Evolutionary conservation across 2,329 filamentous ascomycete species (phyloP).

Genomic region (Albifimbria verrucaria): DNA sequence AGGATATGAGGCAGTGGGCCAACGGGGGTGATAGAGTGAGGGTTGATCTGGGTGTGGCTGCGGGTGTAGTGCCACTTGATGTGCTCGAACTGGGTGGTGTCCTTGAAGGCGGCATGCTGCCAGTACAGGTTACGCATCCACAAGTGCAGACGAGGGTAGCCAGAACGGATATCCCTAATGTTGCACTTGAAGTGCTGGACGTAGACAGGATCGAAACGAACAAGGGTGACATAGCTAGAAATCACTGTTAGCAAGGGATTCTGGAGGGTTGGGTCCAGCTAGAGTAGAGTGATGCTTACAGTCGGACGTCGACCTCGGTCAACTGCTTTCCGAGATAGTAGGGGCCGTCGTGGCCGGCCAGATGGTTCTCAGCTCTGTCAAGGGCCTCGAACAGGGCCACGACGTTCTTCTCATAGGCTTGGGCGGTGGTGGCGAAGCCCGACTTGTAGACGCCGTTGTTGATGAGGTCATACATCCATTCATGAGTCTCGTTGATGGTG

Average conservation of each 20-base stretch:
- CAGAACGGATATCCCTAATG: conserved; percentile 76
- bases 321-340: conserved; percentile 73
- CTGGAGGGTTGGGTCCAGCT: too few species aligned
- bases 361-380: conserved; percentile 71
- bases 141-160: conserved; percentile 75
- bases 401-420: conserved; percentile 77
- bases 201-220: conserved; percentile 75
- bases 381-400: conserved; percentile 69
- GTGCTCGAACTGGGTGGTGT: conserved; percentile 89
- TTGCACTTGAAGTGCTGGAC: conserved; percentile 91
- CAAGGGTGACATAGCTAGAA: conserved; percentile 60
- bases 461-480: conserved; percentile 74
- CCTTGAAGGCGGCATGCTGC: conserved; percentile 71
- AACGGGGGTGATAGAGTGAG: conserved; percentile 72
- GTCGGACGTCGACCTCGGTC: conserved; percentile 78
- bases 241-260: conserved; percentile 8
- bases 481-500: conserved; percentile 73
- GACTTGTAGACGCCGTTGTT: conserved; percentile 73
- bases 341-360: conserved; percentile 50
- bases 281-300: conserved; percentile 40
- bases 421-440: conserved; percentile 81
- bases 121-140: conserved; percentile 87
- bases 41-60: conserved; percentile 65
- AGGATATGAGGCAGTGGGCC: conserved; percentile 83
- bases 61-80: conserved; percentile 77